Conservation (phyloP, 305 asterid species). For the Solanum aculeatissimum region DNA sequence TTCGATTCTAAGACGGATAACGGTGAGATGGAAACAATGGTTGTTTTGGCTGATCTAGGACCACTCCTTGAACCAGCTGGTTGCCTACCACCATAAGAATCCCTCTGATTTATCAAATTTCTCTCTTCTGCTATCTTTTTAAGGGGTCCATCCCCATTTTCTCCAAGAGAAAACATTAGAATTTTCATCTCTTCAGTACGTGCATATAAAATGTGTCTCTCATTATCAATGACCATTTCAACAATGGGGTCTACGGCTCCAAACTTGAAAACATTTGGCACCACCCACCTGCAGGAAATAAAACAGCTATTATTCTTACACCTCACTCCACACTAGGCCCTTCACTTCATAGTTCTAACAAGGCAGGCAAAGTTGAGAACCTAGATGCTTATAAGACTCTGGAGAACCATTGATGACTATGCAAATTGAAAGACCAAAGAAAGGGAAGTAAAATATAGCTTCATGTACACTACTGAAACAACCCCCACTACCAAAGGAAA, state of each 20-base stretch:
- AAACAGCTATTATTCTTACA: not conserved
- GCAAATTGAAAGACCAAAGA: not conserved
- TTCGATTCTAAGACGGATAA: constrained; percentile 81
- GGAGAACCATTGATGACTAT: not conserved
- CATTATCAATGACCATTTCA: constrained; percentile 93
- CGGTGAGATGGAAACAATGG: constrained; percentile 84
- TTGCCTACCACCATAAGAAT: constrained; percentile 72
- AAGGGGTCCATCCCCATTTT: constrained; percentile 73
- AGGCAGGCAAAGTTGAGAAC: not conserved
- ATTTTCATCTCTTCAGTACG: constrained; percentile 98
- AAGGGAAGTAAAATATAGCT: not conserved
- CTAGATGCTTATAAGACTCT: not conserved
- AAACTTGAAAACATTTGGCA: constrained; percentile 92
- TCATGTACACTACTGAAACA: not conserved
- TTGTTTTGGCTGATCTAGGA: constrained; percentile 53
- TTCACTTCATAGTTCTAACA: constrained; percentile 3
- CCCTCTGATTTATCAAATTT: constrained; percentile 85
- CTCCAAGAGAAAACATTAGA: constrained; percentile 84
- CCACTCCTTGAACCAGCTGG: constrained; percentile 54
- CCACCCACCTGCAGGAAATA: constrained; percentile 71
- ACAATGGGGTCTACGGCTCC: constrained; percentile 91
- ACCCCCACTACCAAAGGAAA: not conserved
- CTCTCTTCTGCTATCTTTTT: constrained; percentile 92
- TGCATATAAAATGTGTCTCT: constrained; percentile 78
- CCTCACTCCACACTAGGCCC: constrained; percentile 6